Percentiles rank a stretch among this genome's conserved stretches.
Evolutionary conservation across 768 basidiomycete genomes (phyloP).

Genomic region (Lepiota brunneoincarnata): DNA sequence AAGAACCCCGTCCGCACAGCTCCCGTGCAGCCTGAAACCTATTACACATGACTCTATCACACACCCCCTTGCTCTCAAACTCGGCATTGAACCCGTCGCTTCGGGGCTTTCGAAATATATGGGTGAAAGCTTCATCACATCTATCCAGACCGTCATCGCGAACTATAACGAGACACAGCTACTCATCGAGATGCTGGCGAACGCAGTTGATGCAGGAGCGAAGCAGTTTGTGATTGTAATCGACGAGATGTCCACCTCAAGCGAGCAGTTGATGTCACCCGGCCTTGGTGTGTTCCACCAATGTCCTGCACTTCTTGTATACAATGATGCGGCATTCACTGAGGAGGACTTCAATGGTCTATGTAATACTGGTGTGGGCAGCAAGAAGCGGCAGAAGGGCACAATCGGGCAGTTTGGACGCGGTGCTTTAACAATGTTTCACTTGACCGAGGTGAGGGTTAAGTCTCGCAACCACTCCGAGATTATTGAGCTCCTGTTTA

Average conservation of each 20-base stretch:
- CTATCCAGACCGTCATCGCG: conserved; percentile 38
- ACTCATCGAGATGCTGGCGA: conserved; percentile 50
- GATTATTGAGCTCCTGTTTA: conserved; percentile 11
- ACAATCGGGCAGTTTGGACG: conserved; percentile 52
- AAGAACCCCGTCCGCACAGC: conserved; percentile 24
- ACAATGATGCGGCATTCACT: conserved; percentile 41
- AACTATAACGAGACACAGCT: conserved; percentile 43
- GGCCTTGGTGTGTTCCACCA: conserved; percentile 32
- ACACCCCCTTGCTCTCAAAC: conserved; percentile 27
- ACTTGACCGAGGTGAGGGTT: conserved; percentile 44
- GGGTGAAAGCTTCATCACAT: conserved; percentile 39
- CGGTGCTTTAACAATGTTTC: conserved; percentile 51
- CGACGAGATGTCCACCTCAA: conserved; percentile 25
- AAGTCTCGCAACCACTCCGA: neutral
- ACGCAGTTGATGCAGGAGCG: conserved; percentile 49
- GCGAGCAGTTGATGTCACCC: conserved; percentile 26
- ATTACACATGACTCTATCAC: conserved; percentile 28
- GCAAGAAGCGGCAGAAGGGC: conserved; percentile 32
- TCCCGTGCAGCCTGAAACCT: conserved; percentile 18
- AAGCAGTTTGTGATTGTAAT: conserved; percentile 37
- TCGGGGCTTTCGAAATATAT: conserved; percentile 33
- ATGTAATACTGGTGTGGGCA: conserved; percentile 40
- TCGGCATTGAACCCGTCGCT: conserved; percentile 31
- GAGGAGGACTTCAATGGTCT: conserved; percentile 46
- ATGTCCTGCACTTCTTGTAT: conserved; percentile 38